Evolutionary conservation across 371 early-diverging fungal genomes (phyloP).

Genomic region (Rhizopus stolonifer): DNA sequence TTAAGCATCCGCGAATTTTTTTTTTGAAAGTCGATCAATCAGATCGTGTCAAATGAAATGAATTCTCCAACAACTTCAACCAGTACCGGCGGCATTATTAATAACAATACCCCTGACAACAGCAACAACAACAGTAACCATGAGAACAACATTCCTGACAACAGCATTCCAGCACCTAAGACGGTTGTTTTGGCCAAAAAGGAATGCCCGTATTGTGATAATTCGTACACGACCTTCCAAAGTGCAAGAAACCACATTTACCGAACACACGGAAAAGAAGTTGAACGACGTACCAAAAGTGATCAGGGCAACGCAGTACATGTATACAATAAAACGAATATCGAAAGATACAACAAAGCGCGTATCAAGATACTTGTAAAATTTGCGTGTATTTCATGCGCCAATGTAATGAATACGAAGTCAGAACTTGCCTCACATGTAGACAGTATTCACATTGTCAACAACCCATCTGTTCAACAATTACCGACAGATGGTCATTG

Average conservation of each 20-base stretch:
- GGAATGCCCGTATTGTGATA: conserved; percentile 12
- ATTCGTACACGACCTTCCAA: conserved; percentile 2
- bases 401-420: conserved; percentile 4
- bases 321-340: conserved; percentile 9
- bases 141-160: too few relatives aligned
- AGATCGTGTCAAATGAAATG: background rate
- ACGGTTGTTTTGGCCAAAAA: conserved; percentile 11
- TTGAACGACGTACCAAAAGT: conserved; percentile 9
- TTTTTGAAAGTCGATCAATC: too few relatives aligned
- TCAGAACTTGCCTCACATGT: conserved; percentile 6
- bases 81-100: background rate
- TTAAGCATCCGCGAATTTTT: conserved; percentile 7
- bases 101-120: background rate
- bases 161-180: background rate
- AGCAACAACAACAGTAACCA: too few relatives aligned
- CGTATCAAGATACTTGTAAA: conserved; percentile 3
- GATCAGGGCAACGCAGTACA: conserved; percentile 10
- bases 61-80: background rate
- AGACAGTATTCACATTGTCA: background rate
- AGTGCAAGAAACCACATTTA: conserved; percentile 9
- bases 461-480: background rate
- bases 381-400: conserved; percentile 10
- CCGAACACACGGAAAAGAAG: conserved; percentile 1
- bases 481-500: conserved; percentile 2
- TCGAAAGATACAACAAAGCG: conserved; percentile 6